These are phyloP conservation scores for Ceratocystis ficicola DNA, from an alignment of 2,329 filamentous ascomycete species.

Conservation along the genomic window DNA sequence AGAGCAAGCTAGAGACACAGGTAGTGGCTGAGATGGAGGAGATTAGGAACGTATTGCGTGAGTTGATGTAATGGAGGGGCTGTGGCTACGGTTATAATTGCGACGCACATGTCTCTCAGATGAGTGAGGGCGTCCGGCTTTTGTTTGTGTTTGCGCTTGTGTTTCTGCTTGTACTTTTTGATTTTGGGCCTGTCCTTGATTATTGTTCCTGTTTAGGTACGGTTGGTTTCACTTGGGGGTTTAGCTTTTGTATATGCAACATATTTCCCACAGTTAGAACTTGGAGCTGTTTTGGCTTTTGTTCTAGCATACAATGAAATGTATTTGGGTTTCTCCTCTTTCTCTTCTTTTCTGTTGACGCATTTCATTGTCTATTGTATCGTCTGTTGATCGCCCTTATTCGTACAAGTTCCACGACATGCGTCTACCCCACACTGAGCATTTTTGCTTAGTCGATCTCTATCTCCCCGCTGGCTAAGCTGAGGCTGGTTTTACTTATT, in stretches of 20 bases:
- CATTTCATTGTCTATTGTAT: not conserved
- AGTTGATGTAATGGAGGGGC: constrained; percentile 34
- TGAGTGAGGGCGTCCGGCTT: not conserved
- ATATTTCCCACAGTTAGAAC: not conserved
- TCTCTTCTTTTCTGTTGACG: not conserved
- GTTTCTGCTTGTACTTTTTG: not conserved
- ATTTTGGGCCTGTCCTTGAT: not conserved
- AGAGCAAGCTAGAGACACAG: constrained; percentile 63
- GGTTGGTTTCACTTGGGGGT: not conserved
- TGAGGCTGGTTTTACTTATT: constrained; percentile 8
- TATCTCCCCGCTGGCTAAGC: not conserved
- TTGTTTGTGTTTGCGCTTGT: not conserved
- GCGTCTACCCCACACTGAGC: not conserved
- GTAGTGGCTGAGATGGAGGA: constrained; percentile 57
- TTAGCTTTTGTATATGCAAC: constrained; percentile 6
- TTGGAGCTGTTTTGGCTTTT: not conserved
- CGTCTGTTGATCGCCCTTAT: constrained; percentile 1
- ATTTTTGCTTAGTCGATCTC: not conserved
- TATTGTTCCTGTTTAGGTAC: not conserved
- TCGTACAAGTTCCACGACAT: constrained; percentile 10
- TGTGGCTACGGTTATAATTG: no score
- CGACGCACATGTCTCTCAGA: not conserved
- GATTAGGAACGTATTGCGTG: constrained; percentile 43
- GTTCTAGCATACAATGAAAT: not conserved
- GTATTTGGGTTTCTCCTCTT: not conserved